phyloP scores from a whole-genome alignment of 2,329 filamentous ascomycete genomes.

The Clarireedia hainanense region DNA sequence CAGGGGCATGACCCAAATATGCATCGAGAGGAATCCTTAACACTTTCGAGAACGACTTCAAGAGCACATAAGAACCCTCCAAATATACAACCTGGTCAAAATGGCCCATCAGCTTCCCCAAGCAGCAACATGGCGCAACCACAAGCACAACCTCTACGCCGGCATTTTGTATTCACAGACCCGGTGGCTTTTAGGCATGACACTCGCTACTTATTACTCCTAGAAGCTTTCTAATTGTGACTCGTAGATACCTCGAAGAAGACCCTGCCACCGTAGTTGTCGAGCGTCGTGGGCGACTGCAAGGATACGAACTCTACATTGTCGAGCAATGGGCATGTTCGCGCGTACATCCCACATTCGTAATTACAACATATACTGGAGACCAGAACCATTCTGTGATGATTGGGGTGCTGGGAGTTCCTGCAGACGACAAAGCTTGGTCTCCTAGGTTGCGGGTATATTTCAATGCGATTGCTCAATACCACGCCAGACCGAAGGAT shows the following conservation, averaged over 20 bases:
- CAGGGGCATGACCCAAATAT: conserved; percentile 27
- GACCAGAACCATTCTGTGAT: conserved; percentile 71
- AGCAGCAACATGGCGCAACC: conserved; percentile 5
- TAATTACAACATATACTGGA: conserved; percentile 89
- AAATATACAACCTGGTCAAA: conserved; percentile 10
- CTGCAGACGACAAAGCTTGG: conserved; percentile 72
- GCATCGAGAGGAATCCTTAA: conserved; percentile 24
- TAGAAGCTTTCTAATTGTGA: conserved; percentile 3
- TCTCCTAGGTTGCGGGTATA: conserved; percentile 72
- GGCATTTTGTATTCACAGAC: conserved; percentile 53
- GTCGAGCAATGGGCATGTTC: conserved; percentile 98
- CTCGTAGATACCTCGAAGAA: conserved; percentile 68
- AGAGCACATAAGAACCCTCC: conserved; percentile 17
- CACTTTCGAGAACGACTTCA: conserved; percentile 21
- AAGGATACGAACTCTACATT: conserved; percentile 86
- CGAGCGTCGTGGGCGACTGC: conserved; percentile 59
- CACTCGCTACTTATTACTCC: background rate
- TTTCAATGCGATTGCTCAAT: conserved; percentile 78
- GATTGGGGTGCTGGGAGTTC: conserved; percentile 74
- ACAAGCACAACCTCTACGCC: background rate
- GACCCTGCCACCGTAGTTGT: conserved; percentile 70
- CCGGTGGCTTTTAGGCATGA: conserved; percentile 50
- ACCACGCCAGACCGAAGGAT: conserved; percentile 75
- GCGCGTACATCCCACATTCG: conserved; percentile 77
- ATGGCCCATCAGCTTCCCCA: background rate